phyloP scores from a whole-genome alignment of 2,329 filamentous ascomycete genomes.

The Colletotrichum cuscutae region DNA sequence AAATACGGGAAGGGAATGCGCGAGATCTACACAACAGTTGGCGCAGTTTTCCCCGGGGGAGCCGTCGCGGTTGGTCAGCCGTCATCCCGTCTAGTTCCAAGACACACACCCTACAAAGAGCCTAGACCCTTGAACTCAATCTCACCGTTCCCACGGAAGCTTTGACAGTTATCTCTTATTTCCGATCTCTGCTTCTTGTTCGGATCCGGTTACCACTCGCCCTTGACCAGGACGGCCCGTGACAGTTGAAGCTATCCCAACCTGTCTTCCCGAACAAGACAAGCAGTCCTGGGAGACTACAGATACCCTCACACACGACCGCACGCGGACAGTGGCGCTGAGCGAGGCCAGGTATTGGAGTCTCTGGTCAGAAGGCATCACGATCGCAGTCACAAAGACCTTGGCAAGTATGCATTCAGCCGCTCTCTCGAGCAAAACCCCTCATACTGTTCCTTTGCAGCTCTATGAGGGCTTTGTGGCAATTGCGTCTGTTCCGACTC shows the following conservation, averaged over 20 bases:
- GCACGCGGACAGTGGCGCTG: conserved; percentile 22
- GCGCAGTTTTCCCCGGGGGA: neutral
- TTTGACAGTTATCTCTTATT: neutral
- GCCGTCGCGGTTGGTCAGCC: conserved; percentile 11
- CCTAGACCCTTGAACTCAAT: conserved; percentile 3
- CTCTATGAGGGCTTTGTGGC: conserved; percentile 2
- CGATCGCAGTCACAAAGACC: neutral
- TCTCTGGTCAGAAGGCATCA: neutral
- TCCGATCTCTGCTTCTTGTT: neutral
- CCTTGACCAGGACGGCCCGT: neutral
- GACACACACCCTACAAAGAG: neutral
- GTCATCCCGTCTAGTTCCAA: neutral
- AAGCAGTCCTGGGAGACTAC: neutral
- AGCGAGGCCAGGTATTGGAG: conserved; percentile 4
- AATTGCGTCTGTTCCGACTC: neutral
- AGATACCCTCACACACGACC: neutral
- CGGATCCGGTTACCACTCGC: conserved; percentile 8
- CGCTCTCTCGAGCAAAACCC: neutral
- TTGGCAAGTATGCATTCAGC: conserved; percentile 11
- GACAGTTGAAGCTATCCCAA: neutral
- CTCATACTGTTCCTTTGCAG: neutral
- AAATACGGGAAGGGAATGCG: conserved; percentile 30
- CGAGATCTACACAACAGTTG: neutral
- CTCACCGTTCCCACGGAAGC: conserved; percentile 12
- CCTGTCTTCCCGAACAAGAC: conserved; percentile 1